Evolutionary conservation across 1,284 basidiomycete species (phyloP), one percentile per base, ranked within the genome.

Genomic region (Neolentinus lepideus): DNA sequence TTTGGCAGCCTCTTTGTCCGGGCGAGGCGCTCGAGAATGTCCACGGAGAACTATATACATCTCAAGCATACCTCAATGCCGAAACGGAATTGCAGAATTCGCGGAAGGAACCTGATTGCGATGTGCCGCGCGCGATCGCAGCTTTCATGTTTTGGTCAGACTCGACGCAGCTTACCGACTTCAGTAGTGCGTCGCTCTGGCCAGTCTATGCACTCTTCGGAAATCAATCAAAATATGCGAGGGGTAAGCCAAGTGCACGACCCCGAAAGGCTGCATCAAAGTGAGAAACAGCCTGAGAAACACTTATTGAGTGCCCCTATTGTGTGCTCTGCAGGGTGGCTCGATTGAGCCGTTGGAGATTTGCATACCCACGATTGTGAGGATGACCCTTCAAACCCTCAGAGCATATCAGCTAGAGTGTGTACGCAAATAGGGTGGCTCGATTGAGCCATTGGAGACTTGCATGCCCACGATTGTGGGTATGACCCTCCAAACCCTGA

Each of bases 131-230:
- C 0, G 61, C 54, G 1, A 57, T 70, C 16, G 64, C 59, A 0
- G 65, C 61, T 0, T 51, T 63, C 2, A 66, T 67, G 61, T 54
- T 67, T 12, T 64, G 60, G 57, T 71, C 69, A 0, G 67, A 71
- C 57, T 57, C 63, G 0, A 71, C 68, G 9, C 65, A 67, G 33
- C 50, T 68, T 1, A 61, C 67, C 0, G 54, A 65, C 6, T 70
- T 69, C 48, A 66, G 69, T 2, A 54, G 57, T 12, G 57, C 64
- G 8, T 64, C 63, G 38, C 47, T 64, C 0, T 71, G 69, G 68
- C 69, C 70, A 0, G 31, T 68, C 1, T 72, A 71, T 58, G 8
- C 59, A 8, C 62, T 59, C 43, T 61, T 69, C 35, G 68, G 65
- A 1, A 70, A 69, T 45, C 61, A 64, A 16, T 46, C 43, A 10